Conservation (phyloP, 768 basidiomycete species). For the Lentinula guzmanii region DNA sequence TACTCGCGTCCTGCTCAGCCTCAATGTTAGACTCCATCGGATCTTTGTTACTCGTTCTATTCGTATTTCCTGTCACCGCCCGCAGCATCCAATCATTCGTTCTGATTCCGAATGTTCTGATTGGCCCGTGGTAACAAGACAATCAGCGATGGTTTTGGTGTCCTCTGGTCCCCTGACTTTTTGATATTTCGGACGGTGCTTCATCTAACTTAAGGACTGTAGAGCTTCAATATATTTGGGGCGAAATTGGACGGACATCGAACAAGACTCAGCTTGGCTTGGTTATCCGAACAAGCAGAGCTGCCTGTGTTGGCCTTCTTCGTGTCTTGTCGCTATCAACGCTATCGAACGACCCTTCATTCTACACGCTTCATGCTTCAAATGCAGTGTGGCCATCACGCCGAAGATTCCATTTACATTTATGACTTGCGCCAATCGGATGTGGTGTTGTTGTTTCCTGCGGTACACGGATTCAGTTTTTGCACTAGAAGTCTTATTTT, state of each 20-base stretch:
- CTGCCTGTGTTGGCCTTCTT: too few species aligned
- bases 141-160: neutral
- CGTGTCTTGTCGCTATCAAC: too few species aligned
- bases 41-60: neutral
- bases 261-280: too few species aligned
- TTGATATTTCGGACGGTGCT: too few species aligned
- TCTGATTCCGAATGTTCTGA: neutral
- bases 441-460: neutral
- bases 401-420: neutral
- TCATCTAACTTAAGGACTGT: too few species aligned
- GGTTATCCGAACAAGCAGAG: too few species aligned
- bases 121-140: neutral
- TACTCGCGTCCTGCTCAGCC: neutral
- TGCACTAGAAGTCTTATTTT: neutral
- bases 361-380: neutral
- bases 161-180: neutral
- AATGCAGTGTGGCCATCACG: neutral
- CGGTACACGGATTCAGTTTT: neutral
- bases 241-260: too few species aligned
- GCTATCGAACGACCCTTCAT: too few species aligned
- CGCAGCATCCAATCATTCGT: neutral
- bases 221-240: too few species aligned
- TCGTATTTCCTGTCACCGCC: neutral
- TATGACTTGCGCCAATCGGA: neutral
- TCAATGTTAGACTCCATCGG: neutral